phyloP scores from a whole-genome alignment of 2,329 filamentous ascomycete genomes.

The Fusarium pseudoanthophilum region DNA sequence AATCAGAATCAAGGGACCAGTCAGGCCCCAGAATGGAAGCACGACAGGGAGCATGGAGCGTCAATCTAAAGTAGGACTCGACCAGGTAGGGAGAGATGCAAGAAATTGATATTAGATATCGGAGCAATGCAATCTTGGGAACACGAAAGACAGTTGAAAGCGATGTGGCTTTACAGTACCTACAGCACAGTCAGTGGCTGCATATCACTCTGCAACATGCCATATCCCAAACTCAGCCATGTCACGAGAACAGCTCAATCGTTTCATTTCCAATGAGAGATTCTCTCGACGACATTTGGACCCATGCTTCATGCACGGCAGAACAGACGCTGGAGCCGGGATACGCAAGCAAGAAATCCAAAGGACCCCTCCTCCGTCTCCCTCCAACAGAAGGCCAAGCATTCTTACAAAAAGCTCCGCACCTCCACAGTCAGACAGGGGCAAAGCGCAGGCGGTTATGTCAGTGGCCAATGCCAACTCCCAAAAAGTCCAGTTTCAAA shows the following conservation, averaged over 20 bases:
- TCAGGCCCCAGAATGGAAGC: conserved; percentile 31
- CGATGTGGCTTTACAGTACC: conserved; percentile 18
- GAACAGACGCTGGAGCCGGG: conserved; percentile 32
- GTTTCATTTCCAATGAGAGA: neutral
- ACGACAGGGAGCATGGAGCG: conserved; percentile 26
- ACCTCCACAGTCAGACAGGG: conserved; percentile 40
- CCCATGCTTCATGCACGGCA: conserved; percentile 27
- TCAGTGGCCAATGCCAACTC: conserved; percentile 29
- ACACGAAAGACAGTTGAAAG: conserved; percentile 5
- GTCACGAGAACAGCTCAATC: conserved; percentile 5
- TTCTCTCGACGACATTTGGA: conserved; percentile 5
- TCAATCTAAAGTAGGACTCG: conserved; percentile 26
- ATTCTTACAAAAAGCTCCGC: conserved; percentile 30
- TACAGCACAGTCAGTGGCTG: conserved; percentile 19
- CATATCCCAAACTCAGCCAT: neutral
- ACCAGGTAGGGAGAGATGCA: conserved; percentile 22
- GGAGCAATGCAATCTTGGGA: neutral
- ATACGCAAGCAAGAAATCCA: conserved; percentile 34
- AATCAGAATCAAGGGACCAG: conserved; percentile 31
- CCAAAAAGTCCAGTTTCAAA: conserved; percentile 8
- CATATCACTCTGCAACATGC: neutral
- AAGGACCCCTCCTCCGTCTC: conserved; percentile 29
- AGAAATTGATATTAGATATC: conserved; percentile 22
- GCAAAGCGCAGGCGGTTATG: conserved; percentile 29
- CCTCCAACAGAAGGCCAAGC: conserved; percentile 34